phyloP scores from a whole-genome alignment of 1,284 basidiomycete species.

The Trichosporon inkin region DNA sequence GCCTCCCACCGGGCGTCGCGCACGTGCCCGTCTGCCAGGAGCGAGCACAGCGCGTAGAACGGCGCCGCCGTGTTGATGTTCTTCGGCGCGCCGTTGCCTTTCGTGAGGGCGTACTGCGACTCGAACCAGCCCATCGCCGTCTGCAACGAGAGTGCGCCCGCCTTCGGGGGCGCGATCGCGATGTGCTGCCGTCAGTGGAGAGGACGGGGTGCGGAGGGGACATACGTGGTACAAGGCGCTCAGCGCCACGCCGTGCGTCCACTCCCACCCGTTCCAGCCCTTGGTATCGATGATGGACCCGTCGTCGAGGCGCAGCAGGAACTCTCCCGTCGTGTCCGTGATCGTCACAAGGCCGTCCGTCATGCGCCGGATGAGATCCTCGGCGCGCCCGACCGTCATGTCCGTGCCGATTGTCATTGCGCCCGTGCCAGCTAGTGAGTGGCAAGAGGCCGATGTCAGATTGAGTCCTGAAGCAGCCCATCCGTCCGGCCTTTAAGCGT shows the following conservation, averaged over 20 bases:
- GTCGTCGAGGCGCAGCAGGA: conserved; percentile 57
- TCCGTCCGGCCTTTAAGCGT: no score
- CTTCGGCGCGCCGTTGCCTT: conserved; percentile 57
- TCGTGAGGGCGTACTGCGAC: conserved; percentile 54
- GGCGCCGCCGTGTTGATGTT: conserved; percentile 68
- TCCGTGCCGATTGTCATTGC: neutral
- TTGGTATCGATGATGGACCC: conserved; percentile 64
- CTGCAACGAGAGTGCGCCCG: conserved; percentile 52
- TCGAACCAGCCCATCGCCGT: conserved; percentile 60
- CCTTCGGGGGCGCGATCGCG: conserved; percentile 46
- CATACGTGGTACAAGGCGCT: conserved; percentile 28
- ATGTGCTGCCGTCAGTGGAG: conserved; percentile 29
- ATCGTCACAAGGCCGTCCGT: conserved; percentile 61
- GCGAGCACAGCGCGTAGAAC: conserved; percentile 58
- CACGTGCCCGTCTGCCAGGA: conserved; percentile 41
- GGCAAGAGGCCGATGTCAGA: no score
- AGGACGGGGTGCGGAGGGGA: neutral
- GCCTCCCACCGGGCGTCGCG: conserved; percentile 33
- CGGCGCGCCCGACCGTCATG: conserved; percentile 31
- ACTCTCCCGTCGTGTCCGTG: conserved; percentile 59
- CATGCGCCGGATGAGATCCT: conserved; percentile 53
- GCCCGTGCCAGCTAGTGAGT: no score
- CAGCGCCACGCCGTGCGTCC: conserved; percentile 57
- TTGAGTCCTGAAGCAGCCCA: no score
- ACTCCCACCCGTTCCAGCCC: conserved; percentile 64